Conservation (phyloP, 1,139 yeast species). For the Diutina siamensis region DNA sequence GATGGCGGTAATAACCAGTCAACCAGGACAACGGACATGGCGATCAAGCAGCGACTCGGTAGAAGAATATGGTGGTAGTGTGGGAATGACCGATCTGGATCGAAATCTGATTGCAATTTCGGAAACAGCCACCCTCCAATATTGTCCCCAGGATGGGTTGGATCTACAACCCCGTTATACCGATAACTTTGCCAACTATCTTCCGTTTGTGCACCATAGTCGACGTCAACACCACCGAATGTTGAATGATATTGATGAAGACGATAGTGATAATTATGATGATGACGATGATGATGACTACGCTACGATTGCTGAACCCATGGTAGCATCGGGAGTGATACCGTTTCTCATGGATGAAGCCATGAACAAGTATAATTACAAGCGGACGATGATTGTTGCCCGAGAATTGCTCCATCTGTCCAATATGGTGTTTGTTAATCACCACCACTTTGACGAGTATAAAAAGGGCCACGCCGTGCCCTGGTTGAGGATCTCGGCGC, state of each 20-base stretch:
- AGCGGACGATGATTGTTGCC: constrained; percentile 21
- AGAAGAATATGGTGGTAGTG: background rate
- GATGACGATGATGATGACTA: constrained; percentile 7
- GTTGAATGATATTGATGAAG: background rate
- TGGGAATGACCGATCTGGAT: too few relatives aligned
- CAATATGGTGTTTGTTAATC: constrained; percentile 21
- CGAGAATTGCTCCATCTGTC: constrained; percentile 23
- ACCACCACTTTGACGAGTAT: constrained; percentile 21
- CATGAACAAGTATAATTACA: constrained; percentile 20
- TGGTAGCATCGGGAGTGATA: too few relatives aligned
- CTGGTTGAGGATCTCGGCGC: constrained; percentile 23
- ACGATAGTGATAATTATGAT: constrained; percentile 7
- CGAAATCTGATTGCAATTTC: constrained; percentile 11
- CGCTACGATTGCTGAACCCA: constrained; percentile 14
- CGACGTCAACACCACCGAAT: background rate
- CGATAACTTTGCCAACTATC: constrained; percentile 27
- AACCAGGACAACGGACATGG: background rate
- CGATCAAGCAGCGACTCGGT: background rate
- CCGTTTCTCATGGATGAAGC: too few relatives aligned
- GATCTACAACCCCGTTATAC: constrained; percentile 25
- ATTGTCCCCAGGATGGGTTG: constrained; percentile 13
- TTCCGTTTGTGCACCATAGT: constrained; percentile 20
- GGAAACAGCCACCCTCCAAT: constrained; percentile 15
- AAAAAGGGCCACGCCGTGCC: constrained; percentile 22
- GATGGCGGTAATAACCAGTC: background rate